phyloP scores from a whole-genome alignment of 768 basidiomycete species.

The Boletus barrowsii region DNA sequence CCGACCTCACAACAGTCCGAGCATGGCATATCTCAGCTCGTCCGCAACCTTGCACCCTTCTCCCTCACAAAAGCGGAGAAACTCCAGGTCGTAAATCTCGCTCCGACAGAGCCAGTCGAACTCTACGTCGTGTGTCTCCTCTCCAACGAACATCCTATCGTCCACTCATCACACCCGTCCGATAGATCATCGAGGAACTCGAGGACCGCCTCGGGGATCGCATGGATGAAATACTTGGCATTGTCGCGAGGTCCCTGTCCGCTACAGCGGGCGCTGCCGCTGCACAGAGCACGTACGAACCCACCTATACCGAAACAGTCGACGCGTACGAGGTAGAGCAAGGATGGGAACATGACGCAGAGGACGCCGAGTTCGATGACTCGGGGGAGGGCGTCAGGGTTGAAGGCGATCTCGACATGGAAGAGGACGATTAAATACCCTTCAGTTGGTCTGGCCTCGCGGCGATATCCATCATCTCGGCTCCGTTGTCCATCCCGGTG shows the following conservation, averaged over 20 bases:
- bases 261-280: not conserved
- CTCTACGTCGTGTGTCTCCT: conserved; percentile 74
- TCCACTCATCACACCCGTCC: not conserved
- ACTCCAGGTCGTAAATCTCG: conserved; percentile 87
- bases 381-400: conserved; percentile 62
- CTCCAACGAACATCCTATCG: not conserved
- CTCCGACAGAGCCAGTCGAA: conserved; percentile 77
- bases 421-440: conserved; percentile 43
- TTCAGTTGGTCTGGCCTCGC: not conserved
- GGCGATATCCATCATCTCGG: not conserved
- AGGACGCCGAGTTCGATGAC: conserved; percentile 63
- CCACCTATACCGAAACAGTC: not conserved
- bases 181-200: conserved; percentile 89
- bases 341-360: conserved; percentile 36
- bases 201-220: conserved; percentile 75
- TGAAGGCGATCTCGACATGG: conserved; percentile 70
- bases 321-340: conserved; percentile 25
- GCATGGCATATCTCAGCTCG: conserved; percentile 61
- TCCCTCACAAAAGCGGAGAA: conserved; percentile 89
- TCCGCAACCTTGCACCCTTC: conserved; percentile 62
- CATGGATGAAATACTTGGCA: conserved; percentile 62
- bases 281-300: not conserved
- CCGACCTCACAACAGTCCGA: conserved; percentile 65
- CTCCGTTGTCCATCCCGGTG: not conserved
- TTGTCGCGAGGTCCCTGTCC: conserved; percentile 47